Evolutionary conservation across 1,284 basidiomycete species (phyloP).

Genomic region (Fomes fomentarius): DNA sequence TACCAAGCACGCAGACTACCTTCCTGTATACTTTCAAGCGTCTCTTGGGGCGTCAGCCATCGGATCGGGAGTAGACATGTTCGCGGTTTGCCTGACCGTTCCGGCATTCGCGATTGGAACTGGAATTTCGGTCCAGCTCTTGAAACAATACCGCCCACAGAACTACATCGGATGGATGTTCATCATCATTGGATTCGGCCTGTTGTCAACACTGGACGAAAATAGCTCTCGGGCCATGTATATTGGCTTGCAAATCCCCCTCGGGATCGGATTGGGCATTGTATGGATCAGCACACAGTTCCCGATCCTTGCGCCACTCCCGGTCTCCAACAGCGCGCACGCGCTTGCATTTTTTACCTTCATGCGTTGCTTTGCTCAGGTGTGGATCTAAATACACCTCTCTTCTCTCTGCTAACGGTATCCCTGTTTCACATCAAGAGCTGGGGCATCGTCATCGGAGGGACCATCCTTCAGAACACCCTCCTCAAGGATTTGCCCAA

Average conservation of each 20-base stretch:
- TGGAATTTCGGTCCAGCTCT: slow-evolving; percentile 32
- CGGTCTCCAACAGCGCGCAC: slow-evolving; percentile 29
- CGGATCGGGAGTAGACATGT: slow-evolving; percentile 45
- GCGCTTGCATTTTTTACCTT: slow-evolving; percentile 36
- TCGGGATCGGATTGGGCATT: slow-evolving; percentile 35
- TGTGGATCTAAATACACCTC: neutral
- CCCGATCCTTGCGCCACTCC: slow-evolving; percentile 38
- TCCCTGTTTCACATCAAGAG: slow-evolving; percentile 8
- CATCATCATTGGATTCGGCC: slow-evolving; percentile 38
- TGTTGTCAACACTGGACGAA: slow-evolving; percentile 40
- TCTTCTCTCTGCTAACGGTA: neutral
- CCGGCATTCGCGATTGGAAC: slow-evolving; percentile 33
- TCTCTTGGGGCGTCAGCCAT: slow-evolving; percentile 44
- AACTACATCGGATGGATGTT: slow-evolving; percentile 43
- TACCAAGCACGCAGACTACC: slow-evolving; percentile 9
- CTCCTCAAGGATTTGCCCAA: slow-evolving; percentile 4
- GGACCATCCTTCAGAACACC: slow-evolving; percentile 16
- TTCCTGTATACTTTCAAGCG: slow-evolving; percentile 50
- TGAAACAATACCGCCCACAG: slow-evolving; percentile 38
- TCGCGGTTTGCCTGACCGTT: slow-evolving; percentile 34
- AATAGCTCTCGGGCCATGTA: slow-evolving; percentile 33
- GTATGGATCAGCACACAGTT: slow-evolving; percentile 23
- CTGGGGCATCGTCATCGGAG: slow-evolving; percentile 11
- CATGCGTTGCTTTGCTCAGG: slow-evolving; percentile 31
- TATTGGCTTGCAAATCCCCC: slow-evolving; percentile 37